Conservation (phyloP, 1,284 basidiomycete species). For the Mrakiaceae sp. region DNA sequence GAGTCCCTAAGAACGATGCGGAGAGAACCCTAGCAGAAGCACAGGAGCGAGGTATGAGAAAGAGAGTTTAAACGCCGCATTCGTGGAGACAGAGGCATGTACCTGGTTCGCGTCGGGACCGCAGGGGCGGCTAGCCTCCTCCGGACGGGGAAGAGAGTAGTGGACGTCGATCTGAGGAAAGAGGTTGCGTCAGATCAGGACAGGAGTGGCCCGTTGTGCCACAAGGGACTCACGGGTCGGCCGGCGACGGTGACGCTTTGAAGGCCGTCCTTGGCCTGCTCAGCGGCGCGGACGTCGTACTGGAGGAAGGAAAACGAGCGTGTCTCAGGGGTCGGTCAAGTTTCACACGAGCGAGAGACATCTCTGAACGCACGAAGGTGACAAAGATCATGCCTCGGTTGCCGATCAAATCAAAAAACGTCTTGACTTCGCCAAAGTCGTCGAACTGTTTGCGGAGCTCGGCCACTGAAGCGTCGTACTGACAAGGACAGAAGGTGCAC, state of each 20-base stretch:
- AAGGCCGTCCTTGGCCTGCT: constrained; percentile 72
- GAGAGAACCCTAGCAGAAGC: constrained; percentile 56
- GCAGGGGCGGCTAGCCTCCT: constrained; percentile 54
- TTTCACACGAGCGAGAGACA: background rate
- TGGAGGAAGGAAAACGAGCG: constrained; percentile 30
- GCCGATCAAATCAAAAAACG: constrained; percentile 86
- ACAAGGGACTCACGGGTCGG: constrained; percentile 52
- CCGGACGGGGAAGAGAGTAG: constrained; percentile 85
- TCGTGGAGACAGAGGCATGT: constrained; percentile 20
- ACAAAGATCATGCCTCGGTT: constrained; percentile 96
- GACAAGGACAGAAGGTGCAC: constrained; percentile 10
- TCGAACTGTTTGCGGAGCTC: constrained; percentile 77
- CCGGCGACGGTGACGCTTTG: constrained; percentile 75
- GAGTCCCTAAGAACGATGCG: constrained; percentile 65
- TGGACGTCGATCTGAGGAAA: constrained; percentile 80
- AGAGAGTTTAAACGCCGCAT: constrained; percentile 8
- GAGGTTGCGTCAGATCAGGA: constrained; percentile 1
- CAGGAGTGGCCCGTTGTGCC: background rate
- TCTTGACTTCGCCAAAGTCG: constrained; percentile 87
- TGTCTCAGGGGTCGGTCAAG: background rate
- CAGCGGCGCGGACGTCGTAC: constrained; percentile 85
- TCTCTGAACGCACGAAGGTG: constrained; percentile 67
- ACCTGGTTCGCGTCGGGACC: constrained; percentile 84
- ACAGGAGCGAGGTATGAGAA: background rate
- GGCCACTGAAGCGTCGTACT: constrained; percentile 84